A percentile compares a stretch with the other conserved stretches of the same genome.
Conservation (phyloP, 225 moss, liverwort and hornwort genomes). For the Rhytidiadelphus loreus region DNA sequence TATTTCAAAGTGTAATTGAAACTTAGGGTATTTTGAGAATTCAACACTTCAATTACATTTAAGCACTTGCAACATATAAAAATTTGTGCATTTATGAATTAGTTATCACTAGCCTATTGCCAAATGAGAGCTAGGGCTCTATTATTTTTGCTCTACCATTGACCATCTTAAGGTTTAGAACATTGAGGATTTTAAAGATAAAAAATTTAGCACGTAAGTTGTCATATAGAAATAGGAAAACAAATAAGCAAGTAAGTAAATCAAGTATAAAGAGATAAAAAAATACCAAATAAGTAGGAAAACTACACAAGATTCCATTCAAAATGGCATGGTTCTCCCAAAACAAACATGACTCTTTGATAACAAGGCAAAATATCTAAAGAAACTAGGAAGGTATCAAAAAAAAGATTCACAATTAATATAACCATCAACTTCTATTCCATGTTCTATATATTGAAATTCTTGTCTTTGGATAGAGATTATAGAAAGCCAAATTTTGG, state of each 20-base stretch:
- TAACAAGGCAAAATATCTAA: neutral
- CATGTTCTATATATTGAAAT: neutral
- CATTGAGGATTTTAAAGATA: neutral
- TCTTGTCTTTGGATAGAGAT: neutral
- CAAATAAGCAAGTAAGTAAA: neutral
- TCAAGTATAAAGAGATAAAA: neutral
- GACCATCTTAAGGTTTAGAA: accelerated
- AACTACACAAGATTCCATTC: neutral
- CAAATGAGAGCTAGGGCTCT: accelerated
- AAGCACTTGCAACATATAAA: neutral
- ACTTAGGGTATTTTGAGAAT: neutral
- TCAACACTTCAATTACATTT: neutral
- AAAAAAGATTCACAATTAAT: neutral
- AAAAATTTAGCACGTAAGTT: neutral
- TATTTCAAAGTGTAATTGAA: neutral
- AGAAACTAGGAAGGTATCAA: neutral
- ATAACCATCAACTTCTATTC: neutral
- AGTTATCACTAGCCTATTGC: neutral
- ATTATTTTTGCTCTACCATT: accelerated
- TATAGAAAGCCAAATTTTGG: neutral
- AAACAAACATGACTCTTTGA: neutral
- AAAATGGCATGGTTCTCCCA: neutral
- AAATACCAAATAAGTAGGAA: neutral
- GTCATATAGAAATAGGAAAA: neutral
- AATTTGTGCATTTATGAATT: neutral